phyloP scores from a whole-genome alignment of 2,329 filamentous ascomycete genomes.

The Aspergillus sp. region DNA sequence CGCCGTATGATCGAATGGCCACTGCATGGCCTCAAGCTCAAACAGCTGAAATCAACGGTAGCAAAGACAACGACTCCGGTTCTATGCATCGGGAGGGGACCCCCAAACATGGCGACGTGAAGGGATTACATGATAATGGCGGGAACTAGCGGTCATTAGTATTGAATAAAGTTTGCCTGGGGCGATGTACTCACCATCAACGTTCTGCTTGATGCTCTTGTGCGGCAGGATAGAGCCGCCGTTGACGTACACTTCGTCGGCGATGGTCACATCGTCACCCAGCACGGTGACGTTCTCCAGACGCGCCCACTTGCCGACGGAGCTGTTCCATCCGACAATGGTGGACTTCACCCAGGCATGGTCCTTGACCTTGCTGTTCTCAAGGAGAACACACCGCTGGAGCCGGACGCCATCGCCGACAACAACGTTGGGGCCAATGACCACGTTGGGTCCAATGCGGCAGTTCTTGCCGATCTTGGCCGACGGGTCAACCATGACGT shows the following conservation, averaged over 20 bases:
- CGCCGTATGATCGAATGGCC: background rate
- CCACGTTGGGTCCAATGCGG: conserved; percentile 95
- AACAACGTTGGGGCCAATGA: conserved; percentile 88
- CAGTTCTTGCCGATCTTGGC: conserved; percentile 98
- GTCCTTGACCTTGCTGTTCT: conserved; percentile 93
- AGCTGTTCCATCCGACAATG: conserved; percentile 98
- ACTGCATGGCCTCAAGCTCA: background rate
- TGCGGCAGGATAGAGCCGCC: conserved; percentile 92
- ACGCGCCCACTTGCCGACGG: conserved; percentile 90
- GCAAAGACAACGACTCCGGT: conserved; percentile 35
- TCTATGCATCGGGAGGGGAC: conserved; percentile 33
- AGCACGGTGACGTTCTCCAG: conserved; percentile 98
- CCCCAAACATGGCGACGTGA: conserved; percentile 28
- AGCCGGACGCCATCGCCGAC: conserved; percentile 91
- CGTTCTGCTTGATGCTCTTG: conserved; percentile 98
- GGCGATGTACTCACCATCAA: conserved; percentile 62
- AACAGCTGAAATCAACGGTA: conserved; percentile 16
- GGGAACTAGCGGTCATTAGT: conserved; percentile 35
- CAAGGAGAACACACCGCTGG: conserved; percentile 86
- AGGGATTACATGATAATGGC: conserved; percentile 49
- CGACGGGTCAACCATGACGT: conserved; percentile 89
- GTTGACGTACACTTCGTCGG: conserved; percentile 98
- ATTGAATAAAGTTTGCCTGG: background rate
- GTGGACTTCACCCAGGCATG: conserved; percentile 99
- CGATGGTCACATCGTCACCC: conserved; percentile 95